Percentiles rank a stretch among this genome's conserved stretches.
Evolutionary conservation across 108 stramenopile genomes (phyloP).

Genomic region (Skeletonema potamos): DNA sequence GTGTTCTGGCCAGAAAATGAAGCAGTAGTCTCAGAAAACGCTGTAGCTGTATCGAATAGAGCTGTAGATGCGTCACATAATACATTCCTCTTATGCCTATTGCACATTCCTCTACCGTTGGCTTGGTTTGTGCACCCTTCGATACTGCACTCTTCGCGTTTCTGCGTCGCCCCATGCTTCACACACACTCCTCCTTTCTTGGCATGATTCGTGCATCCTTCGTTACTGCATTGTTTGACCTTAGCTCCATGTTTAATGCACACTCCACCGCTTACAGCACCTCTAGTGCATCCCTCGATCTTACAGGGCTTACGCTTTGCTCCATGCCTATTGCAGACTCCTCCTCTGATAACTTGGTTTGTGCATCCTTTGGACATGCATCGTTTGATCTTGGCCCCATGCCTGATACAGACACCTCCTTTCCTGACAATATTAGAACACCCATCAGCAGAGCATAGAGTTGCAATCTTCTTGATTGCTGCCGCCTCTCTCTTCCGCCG

Average conservation of each 20-base stretch:
- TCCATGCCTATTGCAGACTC: slow-evolving; percentile 7
- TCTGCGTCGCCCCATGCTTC: not conserved
- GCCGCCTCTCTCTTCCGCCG: not conserved
- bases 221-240: not conserved
- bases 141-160: not conserved
- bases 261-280: not conserved
- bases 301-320: not conserved
- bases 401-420: not conserved
- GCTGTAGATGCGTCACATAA: no score
- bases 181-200: not conserved
- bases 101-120: not conserved
- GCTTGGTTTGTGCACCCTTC: not conserved
- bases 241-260: slow-evolving; percentile 13
- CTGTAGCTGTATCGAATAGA: no score
- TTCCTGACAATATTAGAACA: not conserved
- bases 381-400: not conserved
- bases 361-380: not conserved
- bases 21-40: no score
- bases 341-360: slow-evolving; percentile 1
- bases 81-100: not conserved
- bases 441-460: not conserved
- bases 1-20: no score
- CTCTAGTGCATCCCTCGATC: not conserved
- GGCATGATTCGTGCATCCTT: slow-evolving; percentile 4
- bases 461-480: not conserved